Conservation (phyloP, 2,329 filamentous ascomycete genomes). For the Fonsecaea pugnacius region DNA sequence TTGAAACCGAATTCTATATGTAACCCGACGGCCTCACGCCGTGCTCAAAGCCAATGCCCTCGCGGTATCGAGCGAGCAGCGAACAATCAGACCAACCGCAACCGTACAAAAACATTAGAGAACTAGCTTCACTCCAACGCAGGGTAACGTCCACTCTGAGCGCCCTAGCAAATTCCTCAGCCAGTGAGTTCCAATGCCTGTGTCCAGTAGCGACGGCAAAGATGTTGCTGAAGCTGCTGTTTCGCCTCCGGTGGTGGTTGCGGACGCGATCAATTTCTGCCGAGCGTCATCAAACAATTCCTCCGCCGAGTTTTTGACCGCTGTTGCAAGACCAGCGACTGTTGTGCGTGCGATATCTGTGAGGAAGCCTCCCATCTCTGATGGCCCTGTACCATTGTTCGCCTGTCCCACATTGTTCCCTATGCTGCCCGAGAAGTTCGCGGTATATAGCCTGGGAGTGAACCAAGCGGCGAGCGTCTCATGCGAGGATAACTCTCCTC, state of each 20-base stretch:
- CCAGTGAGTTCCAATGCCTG: constrained; percentile 82
- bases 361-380: constrained; percentile 45
- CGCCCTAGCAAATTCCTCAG: constrained; percentile 77
- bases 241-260: constrained; percentile 42
- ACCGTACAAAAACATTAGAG: constrained; percentile 20
- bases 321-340: constrained; percentile 67
- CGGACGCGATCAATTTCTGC: constrained; percentile 38
- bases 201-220: constrained; percentile 56
- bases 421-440: constrained; percentile 10
- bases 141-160: constrained; percentile 88
- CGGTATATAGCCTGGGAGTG: constrained; percentile 67
- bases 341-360: constrained; percentile 68
- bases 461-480: constrained; percentile 67
- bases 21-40: neutral
- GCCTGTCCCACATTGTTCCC: constrained; percentile 21
- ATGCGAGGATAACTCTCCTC: neutral
- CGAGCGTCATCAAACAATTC: constrained; percentile 59
- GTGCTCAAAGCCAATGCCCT: neutral
- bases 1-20: neutral
- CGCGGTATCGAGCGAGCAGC: neutral
- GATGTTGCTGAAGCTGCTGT: constrained; percentile 36
- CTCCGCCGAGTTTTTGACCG: constrained; percentile 50
- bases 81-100: neutral
- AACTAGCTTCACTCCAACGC: constrained; percentile 73
- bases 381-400: constrained; percentile 34